Evolutionary conservation across 305 asterid species (phyloP).

Genomic region (Nicotiana rustica): DNA sequence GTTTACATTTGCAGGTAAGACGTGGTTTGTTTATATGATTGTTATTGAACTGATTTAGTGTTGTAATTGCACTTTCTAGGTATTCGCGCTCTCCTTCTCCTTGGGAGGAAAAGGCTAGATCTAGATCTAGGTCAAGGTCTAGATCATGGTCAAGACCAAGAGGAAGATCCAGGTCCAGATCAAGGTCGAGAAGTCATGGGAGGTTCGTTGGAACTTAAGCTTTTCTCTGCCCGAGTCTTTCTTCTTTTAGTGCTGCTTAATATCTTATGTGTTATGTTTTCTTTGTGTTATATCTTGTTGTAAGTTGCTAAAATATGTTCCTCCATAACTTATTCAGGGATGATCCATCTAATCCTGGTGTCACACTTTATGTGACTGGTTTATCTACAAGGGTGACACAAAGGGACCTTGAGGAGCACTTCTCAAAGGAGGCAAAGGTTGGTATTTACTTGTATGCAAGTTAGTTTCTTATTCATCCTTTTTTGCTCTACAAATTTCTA

Average conservation of each 20-base stretch:
- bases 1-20: not conserved
- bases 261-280: not conserved
- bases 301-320: constrained; percentile 19
- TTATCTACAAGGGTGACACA: constrained; percentile 92
- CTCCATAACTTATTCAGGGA: not conserved
- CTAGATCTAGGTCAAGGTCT: constrained; percentile 70
- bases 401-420: constrained; percentile 95
- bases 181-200: constrained; percentile 63
- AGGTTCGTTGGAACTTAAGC: constrained; percentile 50
- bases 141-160: constrained; percentile 56
- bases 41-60: constrained; percentile 5
- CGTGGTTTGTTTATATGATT: not conserved
- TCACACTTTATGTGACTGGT: constrained; percentile 92
- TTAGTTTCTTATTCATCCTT: constrained; percentile 1
- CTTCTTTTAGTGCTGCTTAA: constrained; percentile 5
- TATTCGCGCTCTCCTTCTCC: constrained; percentile 87
- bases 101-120: constrained; percentile 69
- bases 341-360: constrained; percentile 72
- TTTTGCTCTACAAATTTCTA: not conserved
- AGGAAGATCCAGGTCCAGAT: constrained; percentile 47
- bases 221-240: constrained; percentile 12
- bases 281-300: constrained; percentile 1
- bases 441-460: constrained; percentile 25
- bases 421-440: constrained; percentile 96
- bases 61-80: constrained; percentile 45